Percentiles rank a stretch among this genome's conserved stretches.
These are phyloP conservation scores for Yamadazyma friedrichii DNA, from an alignment of 1,139 yeast species.

Conservation along the genomic window DNA sequence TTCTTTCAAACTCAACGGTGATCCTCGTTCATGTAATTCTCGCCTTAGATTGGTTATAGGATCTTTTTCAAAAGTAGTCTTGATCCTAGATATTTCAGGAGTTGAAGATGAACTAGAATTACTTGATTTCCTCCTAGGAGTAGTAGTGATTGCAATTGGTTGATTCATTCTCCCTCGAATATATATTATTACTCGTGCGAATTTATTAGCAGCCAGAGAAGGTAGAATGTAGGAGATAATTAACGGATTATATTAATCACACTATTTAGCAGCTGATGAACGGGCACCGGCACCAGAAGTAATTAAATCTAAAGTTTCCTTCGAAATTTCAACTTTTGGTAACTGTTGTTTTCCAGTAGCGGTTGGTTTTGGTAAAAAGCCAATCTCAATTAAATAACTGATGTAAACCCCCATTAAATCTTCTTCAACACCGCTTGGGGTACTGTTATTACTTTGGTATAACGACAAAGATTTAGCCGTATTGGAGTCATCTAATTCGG, in stretches of 20 bases:
- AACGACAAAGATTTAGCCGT: slow-evolving; percentile 59
- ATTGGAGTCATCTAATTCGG: slow-evolving; percentile 86
- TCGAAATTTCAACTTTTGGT: slow-evolving; percentile 57
- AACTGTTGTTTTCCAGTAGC: slow-evolving; percentile 39
- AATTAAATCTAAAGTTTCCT: slow-evolving; percentile 63
- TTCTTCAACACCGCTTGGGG: slow-evolving; percentile 74
- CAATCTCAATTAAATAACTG: slow-evolving; percentile 74
- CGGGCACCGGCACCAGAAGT: slow-evolving; percentile 90
- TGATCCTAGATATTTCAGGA: no score
- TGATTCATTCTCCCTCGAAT: no score
- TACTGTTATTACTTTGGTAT: slow-evolving; percentile 53
- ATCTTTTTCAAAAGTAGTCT: slow-evolving; percentile 5
- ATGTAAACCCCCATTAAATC: slow-evolving; percentile 73
- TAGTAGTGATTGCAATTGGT: slow-evolving; percentile 2
- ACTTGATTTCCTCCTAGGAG: neutral
- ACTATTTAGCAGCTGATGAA: slow-evolving; percentile 50
- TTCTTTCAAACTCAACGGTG: slow-evolving; percentile 5
- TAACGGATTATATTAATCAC: no score
- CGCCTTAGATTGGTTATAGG: slow-evolving; percentile 3
- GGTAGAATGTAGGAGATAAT: no score
- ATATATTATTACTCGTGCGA: no score
- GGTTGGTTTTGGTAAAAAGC: slow-evolving; percentile 69
- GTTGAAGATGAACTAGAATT: no score
- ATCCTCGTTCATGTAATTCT: slow-evolving; percentile 8
- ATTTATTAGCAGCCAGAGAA: neutral